Percentiles rank a stretch among this genome's conserved stretches.
These are phyloP conservation scores for Stentor roeselii DNA, from an alignment of 73 alveolate genomes.

Conservation along the genomic window DNA sequence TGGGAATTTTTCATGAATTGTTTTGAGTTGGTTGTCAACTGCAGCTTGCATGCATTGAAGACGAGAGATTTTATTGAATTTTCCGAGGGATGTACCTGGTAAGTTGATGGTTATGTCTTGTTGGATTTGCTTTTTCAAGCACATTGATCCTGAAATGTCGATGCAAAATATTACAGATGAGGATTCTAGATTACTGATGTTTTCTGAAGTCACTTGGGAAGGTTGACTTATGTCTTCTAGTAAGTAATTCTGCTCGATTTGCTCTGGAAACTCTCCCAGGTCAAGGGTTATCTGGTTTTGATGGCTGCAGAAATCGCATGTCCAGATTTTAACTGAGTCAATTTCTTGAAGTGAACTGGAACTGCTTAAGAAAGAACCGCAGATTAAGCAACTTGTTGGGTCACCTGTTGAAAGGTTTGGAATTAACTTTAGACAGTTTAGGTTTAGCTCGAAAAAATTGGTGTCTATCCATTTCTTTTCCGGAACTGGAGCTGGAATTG, in stretches of 20 bases:
- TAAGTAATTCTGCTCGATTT: conserved; percentile 40
- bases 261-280: conserved; percentile 57
- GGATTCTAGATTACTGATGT: conserved; percentile 28
- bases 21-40: conserved; percentile 64
- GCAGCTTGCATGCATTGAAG: conserved; percentile 90
- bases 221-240: conserved; percentile 47
- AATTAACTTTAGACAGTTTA: neutral
- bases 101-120: conserved; percentile 35
- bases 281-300: conserved; percentile 42
- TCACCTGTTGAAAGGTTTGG: conserved; percentile 29
- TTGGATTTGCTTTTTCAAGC: conserved; percentile 57
- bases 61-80: conserved; percentile 77
- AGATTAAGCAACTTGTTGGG: conserved; percentile 19
- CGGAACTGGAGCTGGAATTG: too few species aligned
- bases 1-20: conserved; percentile 61
- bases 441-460: neutral
- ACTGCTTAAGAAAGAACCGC: neutral
- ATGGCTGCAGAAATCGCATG: conserved; percentile 63
- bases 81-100: conserved; percentile 53
- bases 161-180: conserved; percentile 73
- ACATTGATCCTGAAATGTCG: conserved; percentile 94
- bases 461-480: too few species aligned
- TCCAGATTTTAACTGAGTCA: conserved; percentile 32
- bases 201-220: conserved; percentile 36
- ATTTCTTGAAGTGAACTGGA: neutral